Evolutionary conservation across 768 basidiomycete genomes (phyloP), one percentile per base, ranked within the genome.

Genomic region (Phlebiopsis gigantea): DNA sequence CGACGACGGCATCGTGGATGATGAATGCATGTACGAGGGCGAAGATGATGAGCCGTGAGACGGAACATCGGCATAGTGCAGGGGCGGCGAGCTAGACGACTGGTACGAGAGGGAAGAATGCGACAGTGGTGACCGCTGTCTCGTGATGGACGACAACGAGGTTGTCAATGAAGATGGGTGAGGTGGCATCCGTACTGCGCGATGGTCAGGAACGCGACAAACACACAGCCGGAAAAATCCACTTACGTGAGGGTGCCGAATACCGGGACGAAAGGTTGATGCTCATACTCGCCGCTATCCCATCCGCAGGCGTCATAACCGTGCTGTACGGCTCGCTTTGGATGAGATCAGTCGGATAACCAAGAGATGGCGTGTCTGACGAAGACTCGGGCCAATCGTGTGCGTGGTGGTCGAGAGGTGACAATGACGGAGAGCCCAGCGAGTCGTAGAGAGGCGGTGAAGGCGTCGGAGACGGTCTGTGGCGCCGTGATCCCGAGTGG

Each of bases 401-500:
- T 15, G 15, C 15, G 15, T 21, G 24, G 34, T n/a, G 6, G 31
- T 39, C 50, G 34, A 51, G 29, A 10, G 50, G 50, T 10, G 50
- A 51, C 47, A 29, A 48, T n/a, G 47, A 48, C 10, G 47, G 47
- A 4, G 47, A 48, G 15, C n/a, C 28, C 25, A 17, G 49, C 31
- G 49, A 51, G 31, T 6, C 39, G 47, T 42, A 31, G 24, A 24
- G 50, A 55, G 50, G n/a, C 15, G 55, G 48, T 46, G 52, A 30
- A 19, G 52, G 55, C 45, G 45, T 43, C 44, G 61, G 42, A 30
- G 47, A 17, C 43, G 26, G 28, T 22, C 59, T 43, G 57, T 57
- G 44, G 15, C 50, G 50, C 34, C 30, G 29, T n/a, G 21, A 22
- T 21, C 19, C 21, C 21, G 31, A 12, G 29, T 9, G 34, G 9